Base-by-base conservation (phyloP, 2,329 filamentous ascomycete genomes). In the Esteya vermicola region DNA sequence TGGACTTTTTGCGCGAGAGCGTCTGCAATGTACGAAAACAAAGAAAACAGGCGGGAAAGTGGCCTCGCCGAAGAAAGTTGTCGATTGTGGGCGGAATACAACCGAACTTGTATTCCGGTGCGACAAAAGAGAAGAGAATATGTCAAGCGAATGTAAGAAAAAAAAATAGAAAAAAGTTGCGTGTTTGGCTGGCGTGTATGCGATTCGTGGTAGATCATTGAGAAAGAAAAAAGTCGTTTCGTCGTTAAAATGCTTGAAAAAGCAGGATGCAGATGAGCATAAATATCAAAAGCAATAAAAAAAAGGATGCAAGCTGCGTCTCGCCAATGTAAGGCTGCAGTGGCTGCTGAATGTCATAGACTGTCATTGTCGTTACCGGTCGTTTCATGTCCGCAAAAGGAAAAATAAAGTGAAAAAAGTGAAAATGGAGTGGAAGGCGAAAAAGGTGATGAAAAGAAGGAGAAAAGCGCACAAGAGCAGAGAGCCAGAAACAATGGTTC, bases 281-380 rank as follows among this genome's bases (percentile, higher is more conserved):
- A 26, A 25, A n/a, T n/a, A n/a, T n/a, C n/a, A 43, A 50, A 51
- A 52, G 56, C 55, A 54, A 56, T 50, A 43, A 45, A 54, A 51
- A 52, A 36, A 36, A 28, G 20, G 12, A 22, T 20, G 21, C 20
- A 28, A 28, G 35, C 35, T n/a, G 22, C n/a, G 22, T 36, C 18
- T 36, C 35, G 35, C 35, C 30, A 35, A 9, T 19, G 20, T 8
- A 28, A 26, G 35, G 35, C 35, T 26, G 35, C 21, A n/a, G 25
- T 28, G 22, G 25, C 35, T 36, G 35, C 30, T 25, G 35, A 26
- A 18, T 36, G 35, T 36, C 35, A 26, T 36, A 27, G 21, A 16
- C 19, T 27, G 16, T 36, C 25, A 16, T 18, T 36, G 23, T 36
- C 25, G 25, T 49, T 21, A 19, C 22, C 27, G 34, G 35, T 36